Conservation (phyloP, 805 yeast species). For the Brettanomyces bruxellensis region DNA sequence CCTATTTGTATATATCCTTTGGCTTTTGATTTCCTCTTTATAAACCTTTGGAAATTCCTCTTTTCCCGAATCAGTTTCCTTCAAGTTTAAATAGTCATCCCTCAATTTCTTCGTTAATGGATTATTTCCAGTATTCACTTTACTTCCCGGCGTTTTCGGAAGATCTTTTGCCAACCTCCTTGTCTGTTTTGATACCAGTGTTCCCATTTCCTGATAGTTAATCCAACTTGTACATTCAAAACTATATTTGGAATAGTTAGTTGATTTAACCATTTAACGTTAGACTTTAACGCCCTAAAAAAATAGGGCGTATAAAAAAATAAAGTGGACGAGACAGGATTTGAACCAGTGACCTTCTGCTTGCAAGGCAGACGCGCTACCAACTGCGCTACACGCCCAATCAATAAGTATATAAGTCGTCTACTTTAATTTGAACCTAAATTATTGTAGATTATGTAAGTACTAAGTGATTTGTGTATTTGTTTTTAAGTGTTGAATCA, state of each 20-base stretch:
- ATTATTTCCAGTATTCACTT: neutral
- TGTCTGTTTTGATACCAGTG: constrained; percentile 14
- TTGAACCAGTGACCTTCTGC: constrained; percentile 75
- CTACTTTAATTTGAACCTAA: too few relatives aligned
- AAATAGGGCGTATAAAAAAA: constrained; percentile 5
- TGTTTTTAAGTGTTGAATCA: too few relatives aligned
- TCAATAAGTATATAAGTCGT: neutral
- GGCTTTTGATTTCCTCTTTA: neutral
- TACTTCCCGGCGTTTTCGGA: constrained; percentile 4
- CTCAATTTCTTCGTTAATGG: constrained; percentile 8
- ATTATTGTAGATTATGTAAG: too few relatives aligned
- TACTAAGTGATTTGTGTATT: too few relatives aligned
- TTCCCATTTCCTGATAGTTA: constrained; percentile 13
- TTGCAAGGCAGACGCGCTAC: constrained; percentile 78
- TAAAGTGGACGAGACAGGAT: constrained; percentile 61
- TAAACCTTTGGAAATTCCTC: neutral
- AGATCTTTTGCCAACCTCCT: neutral
- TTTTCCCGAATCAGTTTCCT: neutral
- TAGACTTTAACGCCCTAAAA: neutral
- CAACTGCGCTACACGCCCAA: constrained; percentile 77
- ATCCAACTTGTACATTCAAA: too few relatives aligned
- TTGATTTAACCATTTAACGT: too few relatives aligned
- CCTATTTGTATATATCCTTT: constrained; percentile 10
- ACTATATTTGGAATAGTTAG: neutral
- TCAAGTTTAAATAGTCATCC: constrained; percentile 4